Conservation (phyloP, 2,329 filamentous ascomycete species). For the Colletotrichum tofieldiae region DNA sequence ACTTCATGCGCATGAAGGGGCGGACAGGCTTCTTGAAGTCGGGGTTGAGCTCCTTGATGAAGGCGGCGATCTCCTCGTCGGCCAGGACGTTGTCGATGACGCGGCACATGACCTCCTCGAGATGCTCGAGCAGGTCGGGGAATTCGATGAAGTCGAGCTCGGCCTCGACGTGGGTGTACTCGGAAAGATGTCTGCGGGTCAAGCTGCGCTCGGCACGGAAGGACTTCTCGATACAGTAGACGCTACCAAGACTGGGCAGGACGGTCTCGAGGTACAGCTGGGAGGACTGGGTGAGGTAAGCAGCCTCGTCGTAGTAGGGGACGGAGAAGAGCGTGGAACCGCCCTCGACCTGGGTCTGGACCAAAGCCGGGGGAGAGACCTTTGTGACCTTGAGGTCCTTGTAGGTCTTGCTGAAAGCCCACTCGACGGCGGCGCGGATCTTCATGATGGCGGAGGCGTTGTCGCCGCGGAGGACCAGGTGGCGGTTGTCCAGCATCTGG, state of each 20-base stretch:
- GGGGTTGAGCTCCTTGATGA: conserved; percentile 92
- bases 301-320: conserved; percentile 89
- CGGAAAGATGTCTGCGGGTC: conserved; percentile 92
- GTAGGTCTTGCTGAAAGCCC: conserved; percentile 85
- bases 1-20: conserved; percentile 96
- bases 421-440: conserved; percentile 85
- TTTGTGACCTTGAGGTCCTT: conserved; percentile 84
- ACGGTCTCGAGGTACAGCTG: conserved; percentile 98
- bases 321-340: conserved; percentile 92
- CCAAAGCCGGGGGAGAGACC: conserved; percentile 90
- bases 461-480: conserved; percentile 89
- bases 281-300: conserved; percentile 96
- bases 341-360: conserved; percentile 96
- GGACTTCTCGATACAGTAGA: conserved; percentile 98
- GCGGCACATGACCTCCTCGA: conserved; percentile 89
- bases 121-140: conserved; percentile 86
- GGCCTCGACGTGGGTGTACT: conserved; percentile 97
- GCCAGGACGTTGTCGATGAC: conserved; percentile 85
- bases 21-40: conserved; percentile 85
- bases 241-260: conserved; percentile 90
- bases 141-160: conserved; percentile 98
- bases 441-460: conserved; percentile 89
- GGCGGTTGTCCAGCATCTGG: conserved; percentile 82
- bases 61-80: conserved; percentile 79
- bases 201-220: conserved; percentile 98